Evolutionary conservation across 164 flowering plant species (phyloP).

Genomic region (Sextonia rubra): DNA sequence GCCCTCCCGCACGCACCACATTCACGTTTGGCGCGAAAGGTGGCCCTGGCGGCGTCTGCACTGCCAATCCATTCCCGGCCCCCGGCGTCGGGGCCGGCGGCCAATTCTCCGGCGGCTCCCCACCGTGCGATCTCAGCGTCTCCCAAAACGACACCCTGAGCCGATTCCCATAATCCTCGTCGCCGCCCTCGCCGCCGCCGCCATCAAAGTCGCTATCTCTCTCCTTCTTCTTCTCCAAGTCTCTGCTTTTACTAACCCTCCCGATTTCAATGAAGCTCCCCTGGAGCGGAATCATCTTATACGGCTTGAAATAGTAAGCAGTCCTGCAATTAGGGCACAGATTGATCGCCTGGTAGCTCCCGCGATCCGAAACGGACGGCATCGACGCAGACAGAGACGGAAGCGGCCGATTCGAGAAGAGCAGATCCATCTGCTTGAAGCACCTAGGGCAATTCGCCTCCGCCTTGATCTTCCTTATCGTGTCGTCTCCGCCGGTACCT

Average conservation of each 20-base stretch:
- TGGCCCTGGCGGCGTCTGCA: conserved; percentile 77
- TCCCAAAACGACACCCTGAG: conserved; percentile 66
- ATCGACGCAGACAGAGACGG: conserved; percentile 10
- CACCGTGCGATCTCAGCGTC: conserved; percentile 51
- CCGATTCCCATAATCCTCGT: conserved; percentile 28
- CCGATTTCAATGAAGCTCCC: conserved; percentile 87
- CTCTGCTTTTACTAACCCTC: conserved; percentile 21
- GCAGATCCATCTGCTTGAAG: conserved; percentile 63
- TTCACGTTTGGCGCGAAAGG: conserved; percentile 76
- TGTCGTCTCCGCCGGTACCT: conserved; percentile 14
- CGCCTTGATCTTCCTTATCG: conserved; percentile 53
- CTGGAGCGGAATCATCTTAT: conserved; percentile 56
- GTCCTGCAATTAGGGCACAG: conserved; percentile 89
- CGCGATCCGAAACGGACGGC: not conserved
- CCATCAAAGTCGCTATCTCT: conserved; percentile 4
- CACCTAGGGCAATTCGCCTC: conserved; percentile 86
- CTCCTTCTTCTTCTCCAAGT: conserved; percentile 14
- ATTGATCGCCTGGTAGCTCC: conserved; percentile 50
- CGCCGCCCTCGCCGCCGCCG: conserved; percentile 8
- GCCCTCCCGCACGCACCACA: conserved; percentile 43
- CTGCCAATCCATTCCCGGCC: conserved; percentile 63
- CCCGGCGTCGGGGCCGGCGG: conserved; percentile 35
- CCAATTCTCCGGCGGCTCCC: conserved; percentile 67
- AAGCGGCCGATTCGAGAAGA: conserved; percentile 48
- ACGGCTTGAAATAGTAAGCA: conserved; percentile 65